phyloP scores from a whole-genome alignment of 352 stramenopile species.

The Pythium insidiosum region DNA sequence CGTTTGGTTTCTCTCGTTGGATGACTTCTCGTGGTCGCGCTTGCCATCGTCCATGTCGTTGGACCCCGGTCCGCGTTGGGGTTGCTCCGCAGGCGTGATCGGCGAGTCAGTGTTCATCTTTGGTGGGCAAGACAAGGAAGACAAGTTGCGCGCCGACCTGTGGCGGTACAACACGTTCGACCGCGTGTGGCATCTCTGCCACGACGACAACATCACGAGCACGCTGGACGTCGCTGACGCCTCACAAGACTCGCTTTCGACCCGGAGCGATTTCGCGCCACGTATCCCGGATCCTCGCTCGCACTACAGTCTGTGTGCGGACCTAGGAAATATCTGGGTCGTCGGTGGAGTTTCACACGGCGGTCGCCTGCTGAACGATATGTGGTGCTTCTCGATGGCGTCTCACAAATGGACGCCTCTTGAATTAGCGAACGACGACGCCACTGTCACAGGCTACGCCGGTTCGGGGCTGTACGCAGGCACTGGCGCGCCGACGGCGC shows the following conservation, averaged over 20 bases:
- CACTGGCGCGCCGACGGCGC: conserved; percentile 36
- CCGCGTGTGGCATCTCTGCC: conserved; percentile 76
- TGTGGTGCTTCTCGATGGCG: conserved; percentile 73
- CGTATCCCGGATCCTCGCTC: conserved; percentile 39
- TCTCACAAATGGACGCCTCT: conserved; percentile 56
- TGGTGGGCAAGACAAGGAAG: conserved; percentile 72
- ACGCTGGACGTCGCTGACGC: conserved; percentile 11
- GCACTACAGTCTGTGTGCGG: conserved; percentile 65
- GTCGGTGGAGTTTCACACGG: conserved; percentile 48
- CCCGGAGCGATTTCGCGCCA: conserved; percentile 33
- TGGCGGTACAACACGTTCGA: conserved; percentile 88
- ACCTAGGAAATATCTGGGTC: conserved; percentile 79
- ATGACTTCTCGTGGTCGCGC: conserved; percentile 76
- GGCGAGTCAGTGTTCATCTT: conserved; percentile 83
- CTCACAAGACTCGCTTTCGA: neutral
- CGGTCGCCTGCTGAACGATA: conserved; percentile 42
- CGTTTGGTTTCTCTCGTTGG: conserved; percentile 73
- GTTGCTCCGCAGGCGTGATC: conserved; percentile 60
- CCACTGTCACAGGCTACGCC: conserved; percentile 28
- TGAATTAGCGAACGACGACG: conserved; percentile 37
- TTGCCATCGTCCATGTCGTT: conserved; percentile 66
- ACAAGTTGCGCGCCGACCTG: conserved; percentile 66
- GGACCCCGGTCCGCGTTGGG: conserved; percentile 62
- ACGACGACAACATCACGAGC: conserved; percentile 67
- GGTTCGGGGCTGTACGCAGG: conserved; percentile 35